Evolutionary conservation across 2,329 filamentous ascomycete species (phyloP).

Genomic region (Alternaria gaisen): DNA sequence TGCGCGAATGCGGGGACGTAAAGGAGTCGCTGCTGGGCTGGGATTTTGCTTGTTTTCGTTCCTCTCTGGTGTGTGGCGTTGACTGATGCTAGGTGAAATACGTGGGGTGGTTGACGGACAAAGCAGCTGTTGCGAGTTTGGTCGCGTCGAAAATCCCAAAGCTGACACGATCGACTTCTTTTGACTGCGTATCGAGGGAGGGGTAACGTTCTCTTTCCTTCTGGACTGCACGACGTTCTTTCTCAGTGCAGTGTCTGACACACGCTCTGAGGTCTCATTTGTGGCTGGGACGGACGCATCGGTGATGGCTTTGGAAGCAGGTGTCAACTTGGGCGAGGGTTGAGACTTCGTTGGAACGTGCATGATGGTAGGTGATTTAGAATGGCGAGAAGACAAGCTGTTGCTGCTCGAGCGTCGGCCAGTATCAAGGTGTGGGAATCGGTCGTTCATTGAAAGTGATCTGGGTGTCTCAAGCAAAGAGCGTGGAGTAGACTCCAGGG

Average conservation of each 20-base stretch:
- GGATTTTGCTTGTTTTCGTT: slow-evolving; percentile 3
- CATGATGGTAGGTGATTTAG: slow-evolving; percentile 27
- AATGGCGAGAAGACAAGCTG: slow-evolving; percentile 30
- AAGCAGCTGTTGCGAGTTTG: slow-evolving; percentile 33
- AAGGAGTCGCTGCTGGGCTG: slow-evolving; percentile 12
- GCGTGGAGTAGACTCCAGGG: slow-evolving; percentile 18
- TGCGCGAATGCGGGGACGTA: slow-evolving; percentile 26
- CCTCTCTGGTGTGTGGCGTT: slow-evolving; percentile 22
- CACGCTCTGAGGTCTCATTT: slow-evolving; percentile 10
- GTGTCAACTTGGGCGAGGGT: slow-evolving; percentile 16
- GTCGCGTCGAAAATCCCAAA: slow-evolving; percentile 8
- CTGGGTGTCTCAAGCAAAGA: slow-evolving; percentile 25
- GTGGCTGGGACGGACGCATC: slow-evolving; percentile 27
- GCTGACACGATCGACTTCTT: slow-evolving; percentile 9
- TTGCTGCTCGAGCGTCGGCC: slow-evolving; percentile 41
- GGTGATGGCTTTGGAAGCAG: slow-evolving; percentile 29
- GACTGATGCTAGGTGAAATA: slow-evolving; percentile 21
- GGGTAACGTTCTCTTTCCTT: slow-evolving; percentile 39
- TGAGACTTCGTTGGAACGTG: slow-evolving; percentile 22
- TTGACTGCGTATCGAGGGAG: slow-evolving; percentile 3
- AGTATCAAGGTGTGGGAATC: slow-evolving; percentile 54
- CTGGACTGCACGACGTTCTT: slow-evolving; percentile 14
- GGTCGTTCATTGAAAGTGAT: slow-evolving; percentile 56
- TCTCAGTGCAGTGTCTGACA: slow-evolving; percentile 15
- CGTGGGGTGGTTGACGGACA: slow-evolving; percentile 19